Conservation (phyloP, 805 yeast species). For the Lachancea quebecensis region DNA sequence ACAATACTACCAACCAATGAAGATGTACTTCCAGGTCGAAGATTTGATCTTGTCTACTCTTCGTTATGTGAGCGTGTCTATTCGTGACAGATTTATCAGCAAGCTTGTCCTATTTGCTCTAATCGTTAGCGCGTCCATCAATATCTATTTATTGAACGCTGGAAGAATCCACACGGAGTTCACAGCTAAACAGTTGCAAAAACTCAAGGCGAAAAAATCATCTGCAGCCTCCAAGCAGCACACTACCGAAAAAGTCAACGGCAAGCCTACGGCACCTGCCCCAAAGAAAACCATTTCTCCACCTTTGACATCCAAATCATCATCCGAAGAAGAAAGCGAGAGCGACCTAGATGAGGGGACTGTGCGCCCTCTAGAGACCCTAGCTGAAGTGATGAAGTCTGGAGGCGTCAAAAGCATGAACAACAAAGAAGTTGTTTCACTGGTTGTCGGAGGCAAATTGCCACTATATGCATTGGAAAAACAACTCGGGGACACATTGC, state of each 20-base stretch:
- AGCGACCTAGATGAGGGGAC: conserved; percentile 33
- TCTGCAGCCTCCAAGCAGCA: conserved; percentile 15
- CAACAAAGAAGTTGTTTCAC: conserved; percentile 65
- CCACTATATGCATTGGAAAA: conserved; percentile 94
- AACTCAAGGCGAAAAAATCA: conserved; percentile 13
- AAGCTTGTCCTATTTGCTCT: conserved; percentile 69
- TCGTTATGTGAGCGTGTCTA: conserved; percentile 55
- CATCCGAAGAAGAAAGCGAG: conserved; percentile 28
- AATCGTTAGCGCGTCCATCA: conserved; percentile 69
- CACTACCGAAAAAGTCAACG: conserved; percentile 11
- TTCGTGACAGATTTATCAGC: conserved; percentile 73
- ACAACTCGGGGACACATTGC: conserved; percentile 75
- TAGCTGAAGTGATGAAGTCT: conserved; percentile 53
- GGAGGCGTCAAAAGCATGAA: conserved; percentile 62
- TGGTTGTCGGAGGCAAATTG: conserved; percentile 68
- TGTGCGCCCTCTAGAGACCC: conserved; percentile 56
- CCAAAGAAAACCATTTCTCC: conserved; percentile 9
- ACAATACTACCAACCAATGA: conserved; percentile 51
- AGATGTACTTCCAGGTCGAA: conserved; percentile 51
- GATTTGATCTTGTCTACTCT: conserved; percentile 46
- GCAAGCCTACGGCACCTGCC: not conserved
- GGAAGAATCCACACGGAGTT: conserved; percentile 57
- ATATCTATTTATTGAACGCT: conserved; percentile 79
- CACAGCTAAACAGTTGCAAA: conserved; percentile 29
- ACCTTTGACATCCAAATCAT: conserved; percentile 7